Base-by-base conservation (phyloP, 257 asterid genomes). In the Lantana camara region DNA sequence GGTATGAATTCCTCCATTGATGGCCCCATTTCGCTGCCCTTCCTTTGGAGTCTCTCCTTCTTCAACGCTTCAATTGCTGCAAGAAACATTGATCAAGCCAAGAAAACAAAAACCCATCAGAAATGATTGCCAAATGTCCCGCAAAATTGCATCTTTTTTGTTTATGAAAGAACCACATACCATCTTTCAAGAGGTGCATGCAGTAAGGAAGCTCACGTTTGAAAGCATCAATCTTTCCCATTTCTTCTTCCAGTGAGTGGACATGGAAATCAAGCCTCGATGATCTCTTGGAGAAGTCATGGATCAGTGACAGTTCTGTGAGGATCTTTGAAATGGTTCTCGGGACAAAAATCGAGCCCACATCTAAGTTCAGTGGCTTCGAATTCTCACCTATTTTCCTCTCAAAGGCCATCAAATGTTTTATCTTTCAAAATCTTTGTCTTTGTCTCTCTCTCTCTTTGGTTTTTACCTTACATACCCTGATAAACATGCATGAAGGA, bases 51-150 rank as follows among this genome's bases (percentile, higher is more conserved):
- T 4, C 55, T 68, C 73, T 83, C 83, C 68, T 64, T 77, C 70
- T 73, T 74, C 83, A 82, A 57, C 45, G 24, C 71, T 73, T 63
- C 84, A 67, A 83, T 85, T 19, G 83, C 96, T 88, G 20, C 49
- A 60, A 12, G 44, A 53, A 20, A 58, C 14, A 29, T 3, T 11
- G 34, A 2, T 16, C 44, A 4, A n/a, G 0, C 22, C 6, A 74
- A n/a, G 48, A 51, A 60, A 57, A 27, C 2, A 49, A 48, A 63
- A 40, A 13, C 20, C 38, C 35, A 4, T 11, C 38, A 24, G 45
- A 72, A 24, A 20, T n/a, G 0, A 24, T 35, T 1, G 5, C n/a
- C 46, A 16, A 23, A 23, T 11, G 17, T 11, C 0, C 27, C 9
- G 21, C 3, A 57, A 40, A 19, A n/a, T 22, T 35, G n/a, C 1